Conservation (phyloP, 2,329 filamentous ascomycete genomes). For the Botrytis elliptica region DNA sequence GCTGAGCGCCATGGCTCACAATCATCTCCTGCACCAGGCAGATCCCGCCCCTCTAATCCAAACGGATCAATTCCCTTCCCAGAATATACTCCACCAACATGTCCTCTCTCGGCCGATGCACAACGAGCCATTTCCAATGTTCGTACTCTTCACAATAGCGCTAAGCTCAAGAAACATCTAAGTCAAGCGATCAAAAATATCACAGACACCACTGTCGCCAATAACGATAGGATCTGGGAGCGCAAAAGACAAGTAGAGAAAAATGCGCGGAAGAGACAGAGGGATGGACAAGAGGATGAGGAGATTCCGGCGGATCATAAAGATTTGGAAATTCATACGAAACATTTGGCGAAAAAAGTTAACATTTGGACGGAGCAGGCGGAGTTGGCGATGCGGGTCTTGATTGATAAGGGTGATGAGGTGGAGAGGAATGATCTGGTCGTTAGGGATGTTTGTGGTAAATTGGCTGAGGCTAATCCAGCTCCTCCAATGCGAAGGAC, state of each 20-base stretch:
- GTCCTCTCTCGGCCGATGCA: slow-evolving; percentile 49
- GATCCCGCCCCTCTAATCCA: slow-evolving; percentile 23
- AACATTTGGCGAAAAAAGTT: slow-evolving; percentile 46
- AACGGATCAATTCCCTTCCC: slow-evolving; percentile 41
- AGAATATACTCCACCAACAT: slow-evolving; percentile 52
- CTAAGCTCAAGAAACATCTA: slow-evolving; percentile 49
- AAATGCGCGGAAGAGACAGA: slow-evolving; percentile 33
- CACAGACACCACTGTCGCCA: slow-evolving; percentile 49
- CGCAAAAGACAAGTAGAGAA: slow-evolving; percentile 31
- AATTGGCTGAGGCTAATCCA: slow-evolving; percentile 35
- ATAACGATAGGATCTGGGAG: slow-evolving; percentile 53
- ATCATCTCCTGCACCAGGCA: slow-evolving; percentile 29
- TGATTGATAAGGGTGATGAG: slow-evolving; percentile 56
- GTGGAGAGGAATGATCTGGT: slow-evolving; percentile 38
- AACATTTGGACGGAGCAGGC: slow-evolving; percentile 52
- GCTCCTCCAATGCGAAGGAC: slow-evolving; percentile 4
- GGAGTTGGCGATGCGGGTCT: slow-evolving; percentile 55
- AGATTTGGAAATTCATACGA: slow-evolving; percentile 43
- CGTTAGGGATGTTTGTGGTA: slow-evolving; percentile 39
- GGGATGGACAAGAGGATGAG: slow-evolving; percentile 38
- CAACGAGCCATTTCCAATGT: slow-evolving; percentile 49
- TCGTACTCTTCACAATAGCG: slow-evolving; percentile 43
- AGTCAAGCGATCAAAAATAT: slow-evolving; percentile 48
- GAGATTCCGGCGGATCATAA: slow-evolving; percentile 40
- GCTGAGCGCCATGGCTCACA: slow-evolving; percentile 21